Evolutionary conservation across 208 protist genomes (phyloP), one percentile per base, ranked within the genome.

Genomic region (Endotrypanum monterogeii): DNA sequence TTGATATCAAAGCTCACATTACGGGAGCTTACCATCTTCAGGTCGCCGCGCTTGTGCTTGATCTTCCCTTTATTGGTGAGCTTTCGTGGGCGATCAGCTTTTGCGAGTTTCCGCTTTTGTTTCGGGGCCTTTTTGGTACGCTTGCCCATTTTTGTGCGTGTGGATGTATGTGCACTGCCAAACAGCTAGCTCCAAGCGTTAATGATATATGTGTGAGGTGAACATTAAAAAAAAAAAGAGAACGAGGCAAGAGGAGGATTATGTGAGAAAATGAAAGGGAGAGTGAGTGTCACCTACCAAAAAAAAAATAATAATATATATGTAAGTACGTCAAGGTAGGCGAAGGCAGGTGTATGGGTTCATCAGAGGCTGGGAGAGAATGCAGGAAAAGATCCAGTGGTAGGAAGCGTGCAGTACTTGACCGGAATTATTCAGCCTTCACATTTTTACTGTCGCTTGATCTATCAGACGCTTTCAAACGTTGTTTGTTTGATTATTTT

Each of bases 21-120:
- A 46, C 85, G 88, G 9, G 84, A 87, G 67, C 79, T 82, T n/a
- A 95, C 65, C 83, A 97, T 80, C 52, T 85, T 89, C 28, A 96
- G 76, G 75, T 97, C 94, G 1, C 94, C 94, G 16, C 82, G 74
- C 77, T 94, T 94, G 74, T 84, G 82, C 79, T 95, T 94, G 56
- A 96, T 79, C 70, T 94, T 97, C 2, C 94, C 94, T 32, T 89
- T 89, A 32, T 88, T 91, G 2, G 83, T 96, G 32, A 97, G 78
- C 76, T 90, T 92, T 23, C 93, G 83, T 25, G 93, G 83, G 3
- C 91, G 76, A 67, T 97, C 91, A 0, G 90, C 74, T 84, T 85
- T 94, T 41, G 88, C 70, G 12, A 94, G 77, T 75, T 94, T 95
- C 52, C 82, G 83, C 83, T 95, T 96, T 60, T 92, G 88, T 80